A percentile compares a stretch with the other conserved stretches of the same genome.
These are phyloP conservation scores for Talaromyces islandicus DNA, from an alignment of 2,329 filamentous ascomycete genomes.

Conservation along the genomic window DNA sequence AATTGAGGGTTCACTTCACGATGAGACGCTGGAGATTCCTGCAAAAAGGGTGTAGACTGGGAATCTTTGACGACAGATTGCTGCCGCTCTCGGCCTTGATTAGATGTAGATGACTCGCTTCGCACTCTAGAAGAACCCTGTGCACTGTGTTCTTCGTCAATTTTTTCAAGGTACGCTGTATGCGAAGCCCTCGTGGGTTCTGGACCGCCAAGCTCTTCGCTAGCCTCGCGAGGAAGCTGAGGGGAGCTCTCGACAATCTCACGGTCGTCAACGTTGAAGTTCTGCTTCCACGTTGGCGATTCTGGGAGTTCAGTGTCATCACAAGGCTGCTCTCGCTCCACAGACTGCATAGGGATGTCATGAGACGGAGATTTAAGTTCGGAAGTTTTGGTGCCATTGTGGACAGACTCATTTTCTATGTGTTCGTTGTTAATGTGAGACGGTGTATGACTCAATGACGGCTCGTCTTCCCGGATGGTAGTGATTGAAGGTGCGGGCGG, in stretches of 20 bases:
- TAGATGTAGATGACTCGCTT: neutral
- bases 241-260: constrained; percentile 6
- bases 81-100: neutral
- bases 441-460: neutral
- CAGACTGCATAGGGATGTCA: constrained; percentile 22
- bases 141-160: neutral
- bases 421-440: neutral
- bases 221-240: constrained; percentile 15
- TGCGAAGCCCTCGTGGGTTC: constrained; percentile 5
- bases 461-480: constrained; percentile 16
- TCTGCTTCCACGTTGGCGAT: neutral
- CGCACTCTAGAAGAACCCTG: neutral
- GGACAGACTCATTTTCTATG: neutral
- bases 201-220: constrained; percentile 23
- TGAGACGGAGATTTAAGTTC: neutral
- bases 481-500: constrained; percentile 10
- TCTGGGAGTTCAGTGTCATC: constrained; percentile 7
- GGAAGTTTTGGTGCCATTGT: neutral
- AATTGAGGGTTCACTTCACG: neutral
- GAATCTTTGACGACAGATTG: neutral
- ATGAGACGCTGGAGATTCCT: neutral
- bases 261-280: neutral
- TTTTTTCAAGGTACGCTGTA: neutral
- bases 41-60: neutral
- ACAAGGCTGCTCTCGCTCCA: constrained; percentile 17